These are phyloP conservation scores for Leishmania guyanensis DNA, from an alignment of 208 protist species.

Conservation along the genomic window DNA sequence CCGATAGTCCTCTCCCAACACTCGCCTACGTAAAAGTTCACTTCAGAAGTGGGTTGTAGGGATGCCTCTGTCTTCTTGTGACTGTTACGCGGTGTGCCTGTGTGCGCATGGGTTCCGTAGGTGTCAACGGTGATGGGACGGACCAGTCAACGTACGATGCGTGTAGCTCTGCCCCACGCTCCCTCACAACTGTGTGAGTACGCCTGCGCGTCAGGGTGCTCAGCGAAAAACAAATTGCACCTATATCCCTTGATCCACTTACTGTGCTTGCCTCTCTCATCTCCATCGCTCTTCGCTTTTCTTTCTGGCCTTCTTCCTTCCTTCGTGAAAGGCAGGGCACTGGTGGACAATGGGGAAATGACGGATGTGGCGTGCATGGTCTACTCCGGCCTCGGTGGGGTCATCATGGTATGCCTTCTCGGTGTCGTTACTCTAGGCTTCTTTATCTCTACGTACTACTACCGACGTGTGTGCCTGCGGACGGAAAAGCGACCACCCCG, in stretches of 20 bases:
- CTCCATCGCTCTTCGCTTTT: background rate
- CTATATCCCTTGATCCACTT: background rate
- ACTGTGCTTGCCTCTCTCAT: background rate
- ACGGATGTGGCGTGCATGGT: slow-evolving; percentile 40
- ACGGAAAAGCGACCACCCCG: slow-evolving; percentile 37
- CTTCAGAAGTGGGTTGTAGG: background rate
- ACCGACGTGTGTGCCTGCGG: slow-evolving; percentile 15
- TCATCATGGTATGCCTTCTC: slow-evolving; percentile 37
- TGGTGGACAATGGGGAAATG: background rate
- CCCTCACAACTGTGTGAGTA: background rate
- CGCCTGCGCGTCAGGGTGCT: background rate
- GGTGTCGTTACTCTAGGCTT: slow-evolving; percentile 24
- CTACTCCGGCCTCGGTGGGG: slow-evolving; percentile 41
- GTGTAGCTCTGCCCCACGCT: background rate
- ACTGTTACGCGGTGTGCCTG: background rate
- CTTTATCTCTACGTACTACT: slow-evolving; percentile 34
- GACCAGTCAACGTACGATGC: background rate
- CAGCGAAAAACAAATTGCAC: background rate
- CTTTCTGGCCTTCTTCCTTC: background rate
- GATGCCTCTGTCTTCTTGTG: background rate
- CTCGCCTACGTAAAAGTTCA: background rate
- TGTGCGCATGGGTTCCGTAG: background rate
- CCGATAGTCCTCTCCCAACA: too few relatives aligned
- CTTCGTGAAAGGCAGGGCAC: background rate
- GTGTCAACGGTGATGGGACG: background rate